These are phyloP conservation scores for Bodo saltans DNA, from an alignment of 78 protist genomes.

Conservation along the genomic window DNA sequence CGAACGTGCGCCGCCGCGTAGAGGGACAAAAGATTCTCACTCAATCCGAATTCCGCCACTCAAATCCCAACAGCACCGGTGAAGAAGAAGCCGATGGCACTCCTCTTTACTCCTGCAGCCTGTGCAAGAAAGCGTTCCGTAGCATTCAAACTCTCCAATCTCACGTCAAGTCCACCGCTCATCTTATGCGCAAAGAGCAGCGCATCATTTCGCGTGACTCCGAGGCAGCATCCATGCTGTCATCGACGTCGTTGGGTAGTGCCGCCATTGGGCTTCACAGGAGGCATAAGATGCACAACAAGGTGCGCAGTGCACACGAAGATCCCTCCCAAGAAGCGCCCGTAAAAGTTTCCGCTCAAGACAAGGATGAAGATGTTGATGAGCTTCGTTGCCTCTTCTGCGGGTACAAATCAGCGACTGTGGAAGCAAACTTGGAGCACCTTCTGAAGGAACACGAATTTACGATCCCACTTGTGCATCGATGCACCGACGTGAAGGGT, in stretches of 20 bases:
- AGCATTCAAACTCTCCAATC: background rate
- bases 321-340: background rate
- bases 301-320: background rate
- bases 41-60: background rate
- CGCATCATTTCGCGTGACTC: background rate
- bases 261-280: background rate
- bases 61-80: background rate
- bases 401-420: background rate
- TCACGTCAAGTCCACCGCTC: slow-evolving; percentile 3
- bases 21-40: background rate
- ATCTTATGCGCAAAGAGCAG: background rate
- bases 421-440: background rate
- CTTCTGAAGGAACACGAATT: slow-evolving; percentile 6
- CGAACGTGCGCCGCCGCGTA: slow-evolving; percentile 15
- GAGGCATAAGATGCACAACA: background rate
- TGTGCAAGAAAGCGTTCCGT: slow-evolving; percentile 13
- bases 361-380: background rate
- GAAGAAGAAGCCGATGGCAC: background rate
- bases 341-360: background rate
- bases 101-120: background rate
- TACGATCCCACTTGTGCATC: slow-evolving; percentile 16
- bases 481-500: background rate
- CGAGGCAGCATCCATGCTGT: background rate
- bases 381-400: slow-evolving; percentile 26
- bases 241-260: background rate